Evolutionary conservation across 768 basidiomycete species (phyloP).

Genomic region (Agaricus subrufescens): DNA sequence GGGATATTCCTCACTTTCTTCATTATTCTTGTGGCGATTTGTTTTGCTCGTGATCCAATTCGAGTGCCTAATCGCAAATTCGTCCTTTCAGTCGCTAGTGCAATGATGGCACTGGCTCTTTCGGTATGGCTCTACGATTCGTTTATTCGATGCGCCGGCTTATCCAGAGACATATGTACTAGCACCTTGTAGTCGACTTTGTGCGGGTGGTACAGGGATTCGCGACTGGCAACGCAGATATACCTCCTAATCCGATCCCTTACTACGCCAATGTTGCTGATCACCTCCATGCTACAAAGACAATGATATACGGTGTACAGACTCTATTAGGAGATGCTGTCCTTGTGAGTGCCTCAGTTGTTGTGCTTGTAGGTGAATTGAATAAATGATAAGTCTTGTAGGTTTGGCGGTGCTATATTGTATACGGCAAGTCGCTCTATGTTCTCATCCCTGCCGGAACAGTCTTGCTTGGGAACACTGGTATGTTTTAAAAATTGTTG

Average conservation of each 20-base stretch:
- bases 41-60: background rate
- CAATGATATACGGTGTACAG: background rate
- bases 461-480: background rate
- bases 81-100: background rate
- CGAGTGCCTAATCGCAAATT: constrained; percentile 1
- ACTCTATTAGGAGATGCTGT: constrained; percentile 4
- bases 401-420: constrained; percentile 4
- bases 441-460: background rate
- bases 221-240: background rate
- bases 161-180: too few species aligned
- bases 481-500: background rate
- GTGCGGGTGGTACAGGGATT: background rate
- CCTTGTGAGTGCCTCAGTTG: background rate
- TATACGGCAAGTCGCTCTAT: background rate
- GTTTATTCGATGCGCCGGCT: too few species aligned
- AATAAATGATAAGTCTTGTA: background rate
- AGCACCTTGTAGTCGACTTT: constrained; percentile 2
- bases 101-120: background rate
- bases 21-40: constrained; percentile 2
- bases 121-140: background rate
- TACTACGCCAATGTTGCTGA: background rate
- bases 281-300: background rate
- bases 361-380: background rate
- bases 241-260: background rate
- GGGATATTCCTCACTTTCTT: constrained; percentile 5